Conservation (phyloP, 1,284 basidiomycete species). For the Ceraceosorus guamensis region DNA sequence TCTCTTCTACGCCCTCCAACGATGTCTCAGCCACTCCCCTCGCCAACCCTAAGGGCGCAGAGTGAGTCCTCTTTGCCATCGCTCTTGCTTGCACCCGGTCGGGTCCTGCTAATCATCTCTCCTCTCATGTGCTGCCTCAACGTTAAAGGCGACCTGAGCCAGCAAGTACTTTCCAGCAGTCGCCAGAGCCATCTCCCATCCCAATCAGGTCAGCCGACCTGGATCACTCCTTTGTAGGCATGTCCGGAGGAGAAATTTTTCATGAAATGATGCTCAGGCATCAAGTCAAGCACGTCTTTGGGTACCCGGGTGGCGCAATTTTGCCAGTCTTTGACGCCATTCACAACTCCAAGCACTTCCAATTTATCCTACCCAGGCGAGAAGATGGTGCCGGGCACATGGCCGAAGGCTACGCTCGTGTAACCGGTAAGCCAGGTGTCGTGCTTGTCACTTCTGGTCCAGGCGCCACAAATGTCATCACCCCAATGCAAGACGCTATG, state of each 20-base stretch:
- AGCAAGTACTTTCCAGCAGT: conserved; percentile 41
- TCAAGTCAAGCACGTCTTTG: conserved; percentile 91
- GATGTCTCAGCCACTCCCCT: too few species aligned
- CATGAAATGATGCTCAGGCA: conserved; percentile 99
- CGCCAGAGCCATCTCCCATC: conserved; percentile 14
- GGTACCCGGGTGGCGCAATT: conserved; percentile 95
- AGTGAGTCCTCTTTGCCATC: too few species aligned
- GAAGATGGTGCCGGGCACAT: conserved; percentile 98
- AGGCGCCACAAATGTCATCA: conserved; percentile 94
- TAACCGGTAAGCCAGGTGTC: conserved; percentile 95
- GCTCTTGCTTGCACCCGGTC: too few species aligned
- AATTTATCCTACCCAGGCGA: conserved; percentile 90
- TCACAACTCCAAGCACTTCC: conserved; percentile 88
- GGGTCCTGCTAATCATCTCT: too few species aligned
- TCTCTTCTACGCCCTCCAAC: too few species aligned
- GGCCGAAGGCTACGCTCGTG: conserved; percentile 95
- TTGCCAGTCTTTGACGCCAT: conserved; percentile 98
- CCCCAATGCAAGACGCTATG: conserved; percentile 94
- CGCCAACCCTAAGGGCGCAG: too few species aligned
- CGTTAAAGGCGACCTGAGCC: conserved; percentile 28
- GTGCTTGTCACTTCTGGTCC: conserved; percentile 96
- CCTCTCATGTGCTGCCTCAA: too few species aligned
- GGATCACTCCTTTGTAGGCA: conserved; percentile 66
- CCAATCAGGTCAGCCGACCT: conserved; percentile 16
- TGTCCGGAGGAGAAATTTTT: conserved; percentile 94